phyloP scores from a whole-genome alignment of 441 rosid genomes.

The Bocquillonia castaneifolia region DNA sequence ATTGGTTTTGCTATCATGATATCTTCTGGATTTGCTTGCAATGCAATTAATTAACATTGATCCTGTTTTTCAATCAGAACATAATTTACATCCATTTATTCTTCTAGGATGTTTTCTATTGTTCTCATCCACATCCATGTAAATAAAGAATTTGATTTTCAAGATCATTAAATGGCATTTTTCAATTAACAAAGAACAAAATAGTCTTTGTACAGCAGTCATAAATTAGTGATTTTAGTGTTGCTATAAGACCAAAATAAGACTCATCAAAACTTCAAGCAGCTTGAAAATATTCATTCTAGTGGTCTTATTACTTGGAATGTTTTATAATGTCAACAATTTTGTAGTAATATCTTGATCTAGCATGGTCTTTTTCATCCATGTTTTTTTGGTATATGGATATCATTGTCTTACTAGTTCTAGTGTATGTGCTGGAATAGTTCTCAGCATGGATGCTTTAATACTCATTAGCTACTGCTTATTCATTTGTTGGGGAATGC shows the following conservation, averaged over 20 bases:
- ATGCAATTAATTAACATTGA: too few species aligned
- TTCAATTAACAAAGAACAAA: not conserved
- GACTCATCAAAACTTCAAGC: not conserved
- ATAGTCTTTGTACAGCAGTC: not conserved
- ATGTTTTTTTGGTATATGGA: slow-evolving; percentile 1
- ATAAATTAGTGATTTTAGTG: not conserved
- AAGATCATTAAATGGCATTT: not conserved
- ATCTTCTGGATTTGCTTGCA: not conserved
- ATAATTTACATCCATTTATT: not conserved
- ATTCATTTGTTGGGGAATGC: not conserved
- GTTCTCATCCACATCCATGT: not conserved
- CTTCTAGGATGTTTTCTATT: not conserved
- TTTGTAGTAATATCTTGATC: not conserved
- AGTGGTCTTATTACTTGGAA: not conserved
- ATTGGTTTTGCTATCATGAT: not conserved
- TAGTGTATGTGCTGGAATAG: not conserved
- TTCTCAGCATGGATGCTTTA: not conserved
- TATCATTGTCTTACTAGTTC: not conserved
- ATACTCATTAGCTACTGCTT: not conserved
- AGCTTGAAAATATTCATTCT: not conserved
- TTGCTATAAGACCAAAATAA: not conserved
- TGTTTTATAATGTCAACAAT: too few species aligned
- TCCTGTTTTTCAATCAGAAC: not conserved
- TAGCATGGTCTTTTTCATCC: not conserved
- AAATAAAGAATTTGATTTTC: not conserved